Evolutionary conservation across 2,329 filamentous ascomycete genomes (phyloP).

Genomic region (Aspergillus novoparasiticus): DNA sequence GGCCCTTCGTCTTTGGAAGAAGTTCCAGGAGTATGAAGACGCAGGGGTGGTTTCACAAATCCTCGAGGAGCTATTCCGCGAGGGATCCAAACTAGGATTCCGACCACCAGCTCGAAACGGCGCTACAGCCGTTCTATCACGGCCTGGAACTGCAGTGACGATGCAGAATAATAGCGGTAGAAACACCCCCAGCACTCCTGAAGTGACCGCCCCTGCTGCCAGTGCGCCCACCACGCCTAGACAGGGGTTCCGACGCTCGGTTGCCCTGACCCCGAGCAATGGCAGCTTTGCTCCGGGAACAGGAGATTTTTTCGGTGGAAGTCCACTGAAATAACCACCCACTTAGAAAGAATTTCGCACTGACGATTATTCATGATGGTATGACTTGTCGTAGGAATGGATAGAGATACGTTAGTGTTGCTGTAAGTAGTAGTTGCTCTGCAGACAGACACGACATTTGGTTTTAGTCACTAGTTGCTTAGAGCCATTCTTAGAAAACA

Average conservation of each 20-base stretch:
- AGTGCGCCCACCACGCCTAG: slow-evolving; percentile 45
- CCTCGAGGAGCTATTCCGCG: slow-evolving; percentile 81
- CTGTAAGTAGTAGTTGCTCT: background rate
- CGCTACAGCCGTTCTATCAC: slow-evolving; percentile 33
- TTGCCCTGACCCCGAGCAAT: slow-evolving; percentile 46
- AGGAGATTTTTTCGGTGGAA: slow-evolving; percentile 43
- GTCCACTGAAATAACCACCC: slow-evolving; percentile 37
- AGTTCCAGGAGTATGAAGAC: slow-evolving; percentile 86
- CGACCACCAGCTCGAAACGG: slow-evolving; percentile 54
- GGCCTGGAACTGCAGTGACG: slow-evolving; percentile 43
- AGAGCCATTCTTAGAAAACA: background rate
- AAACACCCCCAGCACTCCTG: slow-evolving; percentile 46
- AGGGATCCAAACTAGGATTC: slow-evolving; percentile 61
- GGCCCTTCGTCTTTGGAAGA: slow-evolving; percentile 83
- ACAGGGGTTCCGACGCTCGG: slow-evolving; percentile 44
- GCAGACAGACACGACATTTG: background rate
- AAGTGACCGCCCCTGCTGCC: slow-evolving; percentile 27
- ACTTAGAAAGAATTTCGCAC: background rate
- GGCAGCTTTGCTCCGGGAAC: slow-evolving; percentile 42
- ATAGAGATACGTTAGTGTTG: background rate
- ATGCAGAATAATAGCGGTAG: slow-evolving; percentile 43
- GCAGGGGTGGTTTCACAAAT: slow-evolving; percentile 81
- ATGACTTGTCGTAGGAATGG: background rate
- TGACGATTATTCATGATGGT: slow-evolving; percentile 2
- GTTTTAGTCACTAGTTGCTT: background rate